Evolutionary conservation across 306 rosid genomes (phyloP).

Genomic region (Sesbania bispinosa): DNA sequence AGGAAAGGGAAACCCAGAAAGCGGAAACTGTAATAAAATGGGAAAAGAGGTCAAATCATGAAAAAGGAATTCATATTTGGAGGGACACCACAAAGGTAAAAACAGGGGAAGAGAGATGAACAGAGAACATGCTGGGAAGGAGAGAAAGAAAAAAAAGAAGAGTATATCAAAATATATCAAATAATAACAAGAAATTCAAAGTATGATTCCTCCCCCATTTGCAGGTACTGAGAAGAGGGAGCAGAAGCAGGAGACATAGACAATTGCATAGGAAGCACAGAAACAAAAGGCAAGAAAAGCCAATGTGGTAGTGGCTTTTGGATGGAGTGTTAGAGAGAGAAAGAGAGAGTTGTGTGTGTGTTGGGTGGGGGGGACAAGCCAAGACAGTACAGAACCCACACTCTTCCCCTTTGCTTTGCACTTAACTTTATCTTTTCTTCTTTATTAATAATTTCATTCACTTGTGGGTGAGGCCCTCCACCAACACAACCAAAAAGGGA

Average conservation of each 20-base stretch:
- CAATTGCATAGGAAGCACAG: conserved; percentile 75
- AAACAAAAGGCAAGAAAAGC: conserved; percentile 67
- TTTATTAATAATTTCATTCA: conserved; percentile 45
- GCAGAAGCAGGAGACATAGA: conserved; percentile 69
- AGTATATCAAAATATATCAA: conserved; percentile 34
- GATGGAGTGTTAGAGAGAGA: conserved; percentile 40
- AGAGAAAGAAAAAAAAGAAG: not conserved
- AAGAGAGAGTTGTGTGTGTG: conserved; percentile 46
- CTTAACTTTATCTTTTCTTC: conserved; percentile 35
- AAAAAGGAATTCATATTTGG: conserved; percentile 49
- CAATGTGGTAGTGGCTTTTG: conserved; percentile 65
- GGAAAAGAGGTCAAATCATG: conserved; percentile 73
- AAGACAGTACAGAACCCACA: conserved; percentile 78
- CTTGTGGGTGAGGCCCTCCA: conserved; percentile 68
- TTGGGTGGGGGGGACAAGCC: conserved; percentile 90
- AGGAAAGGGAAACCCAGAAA: conserved; percentile 41
- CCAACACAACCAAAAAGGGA: conserved; percentile 46
- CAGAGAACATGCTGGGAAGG: conserved; percentile 45
- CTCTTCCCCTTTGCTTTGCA: conserved; percentile 45
- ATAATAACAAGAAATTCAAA: conserved; percentile 82
- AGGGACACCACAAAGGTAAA: conserved; percentile 46
- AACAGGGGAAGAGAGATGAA: conserved; percentile 39
- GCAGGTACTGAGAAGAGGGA: conserved; percentile 76
- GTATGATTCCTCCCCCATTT: conserved; percentile 81
- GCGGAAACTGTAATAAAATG: conserved; percentile 37